Evolutionary conservation across 345 rosid species (phyloP), one percentile per base, ranked within the genome.

Genomic region (Boechera retrofracta): DNA sequence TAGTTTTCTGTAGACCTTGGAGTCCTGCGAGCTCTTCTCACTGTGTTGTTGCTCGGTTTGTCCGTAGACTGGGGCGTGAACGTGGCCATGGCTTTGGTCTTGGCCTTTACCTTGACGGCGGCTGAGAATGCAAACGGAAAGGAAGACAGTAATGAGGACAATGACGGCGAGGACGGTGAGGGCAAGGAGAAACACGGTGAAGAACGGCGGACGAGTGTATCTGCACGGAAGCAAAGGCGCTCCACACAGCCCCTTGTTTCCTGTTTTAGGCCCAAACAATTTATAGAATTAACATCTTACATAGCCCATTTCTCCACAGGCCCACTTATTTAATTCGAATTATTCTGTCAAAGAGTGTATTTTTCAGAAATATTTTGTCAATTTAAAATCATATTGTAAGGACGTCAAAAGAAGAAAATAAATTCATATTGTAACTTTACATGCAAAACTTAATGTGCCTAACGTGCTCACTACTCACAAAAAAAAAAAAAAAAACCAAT

Each of bases 221-320:
- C 75, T 76, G 87, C 98, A 94, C n/a, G 74, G 72, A 13, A 65
- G n/a, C 16, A 92, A 77, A 6, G 98, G 97, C 71, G 78, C 71
- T 45, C 97, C 98, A 69, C 98, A 89, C 18, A 94, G 74, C 0
- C 57, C 87, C 47, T 78, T 81, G 75, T 91, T 91, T 32, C 92
- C 97, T 91, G 82, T 47, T 61, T 61, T 62, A 4, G 15, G 12
- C 74, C 69, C 74, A 67, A 41, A n/a, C 18, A 5, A 71, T 31
- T 18, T 33, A 5, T 33, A 12, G 1, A 69, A 28, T 41, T 52
- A 0, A 51, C 1, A 24, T 64, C 31, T 44, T 63, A 35, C 0
- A 18, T 16, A 52, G 67, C 71, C 72, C 80, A 53, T 33, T 70
- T 13, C 0, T 69, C 0, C 4, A 8, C 0, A 57, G 38, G 68